Evolutionary conservation across 148 eudicot species (phyloP).

Genomic region (Dianthus caryophyllus): DNA sequence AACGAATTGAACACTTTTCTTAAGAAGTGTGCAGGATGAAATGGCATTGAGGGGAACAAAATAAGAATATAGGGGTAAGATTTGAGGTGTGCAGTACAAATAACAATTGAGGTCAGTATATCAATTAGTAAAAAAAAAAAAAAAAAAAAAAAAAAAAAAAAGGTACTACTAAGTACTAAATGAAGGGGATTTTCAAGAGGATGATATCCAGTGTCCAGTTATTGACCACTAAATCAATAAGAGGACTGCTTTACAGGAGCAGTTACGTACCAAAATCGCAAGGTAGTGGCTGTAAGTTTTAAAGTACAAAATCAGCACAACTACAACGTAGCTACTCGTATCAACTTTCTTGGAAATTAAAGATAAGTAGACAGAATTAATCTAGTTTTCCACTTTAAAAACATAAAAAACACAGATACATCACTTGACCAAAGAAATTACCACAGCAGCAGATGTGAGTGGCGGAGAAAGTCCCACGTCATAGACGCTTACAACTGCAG

Average conservation of each 20-base stretch:
- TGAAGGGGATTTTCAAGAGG: no score
- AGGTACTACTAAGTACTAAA: no score
- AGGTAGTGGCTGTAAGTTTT: neutral
- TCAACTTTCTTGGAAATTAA: neutral
- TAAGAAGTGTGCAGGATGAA: no score
- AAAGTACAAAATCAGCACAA: constrained; percentile 5
- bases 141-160: no score
- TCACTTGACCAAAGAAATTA: constrained; percentile 25
- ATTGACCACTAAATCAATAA: neutral
- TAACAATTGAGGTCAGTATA: no score
- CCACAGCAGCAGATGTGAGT: constrained; percentile 58
- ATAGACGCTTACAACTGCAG: constrained; percentile 56
- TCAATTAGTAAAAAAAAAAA: no score
- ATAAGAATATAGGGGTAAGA: no score
- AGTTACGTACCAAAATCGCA: neutral
- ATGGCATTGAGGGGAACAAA: no score
- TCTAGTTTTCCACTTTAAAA: neutral
- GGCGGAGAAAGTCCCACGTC: constrained; percentile 81
- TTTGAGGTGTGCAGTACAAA: no score
- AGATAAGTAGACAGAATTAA: neutral
- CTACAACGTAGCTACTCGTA: constrained; percentile 1
- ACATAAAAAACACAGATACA: neutral
- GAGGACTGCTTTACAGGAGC: neutral
- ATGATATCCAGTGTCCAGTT: no score
- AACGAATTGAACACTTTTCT: no score